Base-by-base conservation (phyloP, 768 basidiomycete genomes). In the Holtermanniella nyarrowii region DNA sequence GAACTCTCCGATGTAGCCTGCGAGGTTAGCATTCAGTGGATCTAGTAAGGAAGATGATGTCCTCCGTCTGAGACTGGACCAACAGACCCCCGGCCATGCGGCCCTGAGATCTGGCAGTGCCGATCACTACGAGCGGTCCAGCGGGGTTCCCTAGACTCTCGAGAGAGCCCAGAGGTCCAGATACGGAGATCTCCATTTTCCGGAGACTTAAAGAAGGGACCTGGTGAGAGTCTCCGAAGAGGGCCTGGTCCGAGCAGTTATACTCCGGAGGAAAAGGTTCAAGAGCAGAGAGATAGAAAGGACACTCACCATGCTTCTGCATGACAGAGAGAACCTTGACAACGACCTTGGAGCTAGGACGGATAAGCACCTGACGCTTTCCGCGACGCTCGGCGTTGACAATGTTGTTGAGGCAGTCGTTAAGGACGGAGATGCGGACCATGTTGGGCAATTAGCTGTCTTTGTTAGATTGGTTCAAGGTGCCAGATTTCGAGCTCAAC, bases 351-450 rank as follows among this genome's bases (percentile, higher is more conserved):
- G 89, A 93, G 3, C 86, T 88, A 50, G 95, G 95, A 46, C 93
- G 83, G 74, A 99, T 82, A 66, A 99, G 84, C 57, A 99, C 95
- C 77, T 99, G 95, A 68, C 95, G 88, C 79, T 99, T 99, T 69
- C 95, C 95, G 70, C 90, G 87, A 72, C 89, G 88, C 79, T 97
- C 95, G 70, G 95, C 95, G 63, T 99, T 99, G 83, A 95, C 88
- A 62, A 96, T 95, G 82, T 87, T 93, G 82, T 93, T 96, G 39
- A 74, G 57, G 55, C 65, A 66, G 57, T 74, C 73, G 69, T 71
- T 72, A 53, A 73, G 71, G 43, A 73, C 71, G 51, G 72, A 74
- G 53, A 64, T 57, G 52, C 69, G 62, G 57, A 69, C 82, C 85
- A 72, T 73, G 56, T 66, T 71, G 67, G 53, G 18, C 50, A 54